Evolutionary conservation across 352 stramenopile genomes (phyloP).

Genomic region (Pythium chondricola): DNA sequence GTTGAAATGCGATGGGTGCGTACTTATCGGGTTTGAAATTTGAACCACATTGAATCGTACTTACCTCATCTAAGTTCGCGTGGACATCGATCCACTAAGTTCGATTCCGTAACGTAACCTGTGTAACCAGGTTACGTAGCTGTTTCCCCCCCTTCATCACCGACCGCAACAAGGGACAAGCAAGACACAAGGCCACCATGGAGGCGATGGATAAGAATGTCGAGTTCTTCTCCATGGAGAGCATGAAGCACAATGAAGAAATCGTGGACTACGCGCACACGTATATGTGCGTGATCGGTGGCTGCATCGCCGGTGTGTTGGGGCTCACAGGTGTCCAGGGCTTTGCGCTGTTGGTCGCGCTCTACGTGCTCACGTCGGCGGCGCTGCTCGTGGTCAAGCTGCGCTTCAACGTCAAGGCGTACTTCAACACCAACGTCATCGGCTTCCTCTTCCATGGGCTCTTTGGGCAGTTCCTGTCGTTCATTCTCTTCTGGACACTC

Average conservation of each 20-base stretch:
- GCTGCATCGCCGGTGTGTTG: conserved; percentile 75
- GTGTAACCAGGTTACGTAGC: neutral
- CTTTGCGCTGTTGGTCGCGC: conserved; percentile 62
- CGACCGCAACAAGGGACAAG: neutral
- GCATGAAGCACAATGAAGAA: conserved; percentile 78
- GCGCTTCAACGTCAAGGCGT: conserved; percentile 60
- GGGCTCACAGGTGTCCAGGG: conserved; percentile 68
- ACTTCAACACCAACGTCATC: conserved; percentile 70
- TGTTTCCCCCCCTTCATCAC: neutral
- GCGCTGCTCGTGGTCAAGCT: conserved; percentile 73
- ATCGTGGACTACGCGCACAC: conserved; percentile 75
- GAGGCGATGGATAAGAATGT: conserved; percentile 65
- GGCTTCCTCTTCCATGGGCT: conserved; percentile 70
- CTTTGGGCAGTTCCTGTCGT: conserved; percentile 72
- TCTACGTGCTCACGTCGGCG: conserved; percentile 63
- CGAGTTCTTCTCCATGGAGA: conserved; percentile 87
- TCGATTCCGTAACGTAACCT: neutral
- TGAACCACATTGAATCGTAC: conserved; percentile 16
- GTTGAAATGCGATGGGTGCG: conserved; percentile 9
- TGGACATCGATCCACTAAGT: neutral
- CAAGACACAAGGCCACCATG: conserved; percentile 20
- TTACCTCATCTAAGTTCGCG: conserved; percentile 4
- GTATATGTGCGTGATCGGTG: conserved; percentile 77
- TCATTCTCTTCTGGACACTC: conserved; percentile 88
- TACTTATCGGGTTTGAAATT: conserved; percentile 22